Conservation (phyloP, 1,284 basidiomycete species). For the Erythrobasidium hasegawianum region DNA sequence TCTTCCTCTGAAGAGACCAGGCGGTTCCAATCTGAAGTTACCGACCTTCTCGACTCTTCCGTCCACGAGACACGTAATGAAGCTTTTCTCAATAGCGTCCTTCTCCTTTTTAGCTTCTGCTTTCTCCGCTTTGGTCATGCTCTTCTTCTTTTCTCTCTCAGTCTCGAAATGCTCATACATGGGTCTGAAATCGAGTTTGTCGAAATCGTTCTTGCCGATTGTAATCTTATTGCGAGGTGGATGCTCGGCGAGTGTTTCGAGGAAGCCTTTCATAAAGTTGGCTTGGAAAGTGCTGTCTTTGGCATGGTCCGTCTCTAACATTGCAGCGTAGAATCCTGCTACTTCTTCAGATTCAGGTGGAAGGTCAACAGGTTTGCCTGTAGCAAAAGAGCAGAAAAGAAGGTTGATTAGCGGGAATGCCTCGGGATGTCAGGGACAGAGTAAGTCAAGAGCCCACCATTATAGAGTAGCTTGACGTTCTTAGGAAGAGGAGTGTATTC, state of each 20-base stretch:
- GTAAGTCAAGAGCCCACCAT: conserved; percentile 59
- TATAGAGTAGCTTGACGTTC: conserved; percentile 90
- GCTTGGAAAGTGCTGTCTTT: conserved; percentile 83
- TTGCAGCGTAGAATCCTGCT: conserved; percentile 90
- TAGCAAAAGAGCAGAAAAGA: conserved; percentile 17
- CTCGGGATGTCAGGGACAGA: no score
- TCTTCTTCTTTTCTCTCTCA: conserved; percentile 90
- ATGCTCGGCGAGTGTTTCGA: conserved; percentile 64
- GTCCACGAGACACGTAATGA: conserved; percentile 80
- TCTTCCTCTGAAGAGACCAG: conserved; percentile 92
- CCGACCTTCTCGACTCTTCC: conserved; percentile 96
- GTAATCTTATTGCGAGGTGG: conserved; percentile 26
- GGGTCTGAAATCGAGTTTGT: conserved; percentile 86
- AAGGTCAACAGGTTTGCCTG: conserved; percentile 74
- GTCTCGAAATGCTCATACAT: conserved; percentile 91
- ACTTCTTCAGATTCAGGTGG: conserved; percentile 90
- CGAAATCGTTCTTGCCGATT: conserved; percentile 53
- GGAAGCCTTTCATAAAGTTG: conserved; percentile 95
- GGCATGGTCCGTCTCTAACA: conserved; percentile 90
- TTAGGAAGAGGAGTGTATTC: conserved; percentile 82
- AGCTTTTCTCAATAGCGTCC: conserved; percentile 77
- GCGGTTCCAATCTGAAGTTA: conserved; percentile 97
- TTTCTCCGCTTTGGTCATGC: conserved; percentile 78
- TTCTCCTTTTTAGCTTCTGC: conserved; percentile 80
- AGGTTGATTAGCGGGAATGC: no score